A percentile compares a stretch with the other conserved stretches of the same genome.
Conservation (phyloP, 768 basidiomycete genomes). For the Arthromyces matolae region DNA sequence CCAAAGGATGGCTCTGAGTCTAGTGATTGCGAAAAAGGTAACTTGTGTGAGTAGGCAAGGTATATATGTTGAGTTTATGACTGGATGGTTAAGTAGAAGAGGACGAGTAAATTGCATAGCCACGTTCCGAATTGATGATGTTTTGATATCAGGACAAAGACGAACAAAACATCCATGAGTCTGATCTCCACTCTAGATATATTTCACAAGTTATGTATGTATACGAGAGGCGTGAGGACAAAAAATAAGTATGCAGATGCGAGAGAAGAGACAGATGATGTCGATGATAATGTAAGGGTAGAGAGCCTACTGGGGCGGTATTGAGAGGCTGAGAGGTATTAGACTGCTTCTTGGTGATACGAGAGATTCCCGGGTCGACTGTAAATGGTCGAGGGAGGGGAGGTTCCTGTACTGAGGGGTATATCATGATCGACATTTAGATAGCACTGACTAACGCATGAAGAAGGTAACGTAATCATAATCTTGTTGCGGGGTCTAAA, state of each 20-base stretch:
- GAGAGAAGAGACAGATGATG: conserved; percentile 11
- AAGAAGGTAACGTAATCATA: conserved; percentile 25
- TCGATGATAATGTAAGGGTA: conserved; percentile 11
- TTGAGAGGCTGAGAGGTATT: conserved; percentile 26
- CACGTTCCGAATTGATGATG: too few species aligned
- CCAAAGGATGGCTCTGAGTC: too few species aligned
- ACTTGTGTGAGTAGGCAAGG: too few species aligned
- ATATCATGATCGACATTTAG: conserved; percentile 35
- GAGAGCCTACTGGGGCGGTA: conserved; percentile 9
- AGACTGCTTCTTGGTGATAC: conserved; percentile 23
- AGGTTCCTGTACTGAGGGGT: conserved; percentile 33
- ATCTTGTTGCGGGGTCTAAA: conserved; percentile 54
- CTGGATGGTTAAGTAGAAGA: too few species aligned
- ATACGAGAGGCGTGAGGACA: conserved; percentile 10
- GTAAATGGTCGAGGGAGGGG: conserved; percentile 19
- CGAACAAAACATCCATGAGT: too few species aligned
- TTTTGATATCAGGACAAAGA: too few species aligned
- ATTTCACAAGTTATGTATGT: conserved; percentile 14
- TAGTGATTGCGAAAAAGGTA: too few species aligned
- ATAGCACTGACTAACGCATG: too few species aligned
- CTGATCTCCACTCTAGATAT: conserved; percentile 10
- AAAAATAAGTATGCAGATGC: conserved; percentile 19
- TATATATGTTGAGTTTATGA: too few species aligned
- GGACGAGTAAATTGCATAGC: too few species aligned
- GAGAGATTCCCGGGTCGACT: conserved; percentile 29